These are phyloP conservation scores for Umbelopsis sp. DNA, from an alignment of 192 early-diverging fungal genomes.

Conservation along the genomic window DNA sequence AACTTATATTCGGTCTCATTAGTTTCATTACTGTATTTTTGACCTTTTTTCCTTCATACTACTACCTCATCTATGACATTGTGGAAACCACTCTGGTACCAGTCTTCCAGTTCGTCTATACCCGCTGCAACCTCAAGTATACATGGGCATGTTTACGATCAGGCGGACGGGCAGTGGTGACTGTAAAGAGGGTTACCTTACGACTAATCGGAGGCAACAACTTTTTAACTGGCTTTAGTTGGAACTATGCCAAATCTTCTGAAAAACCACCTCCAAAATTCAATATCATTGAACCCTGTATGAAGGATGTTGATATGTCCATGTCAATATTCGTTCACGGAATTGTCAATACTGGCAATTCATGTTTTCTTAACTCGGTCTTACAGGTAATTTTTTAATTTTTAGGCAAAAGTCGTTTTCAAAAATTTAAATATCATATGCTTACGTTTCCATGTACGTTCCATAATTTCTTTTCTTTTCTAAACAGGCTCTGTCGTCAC, in stretches of 20 bases:
- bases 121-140: conserved; percentile 13
- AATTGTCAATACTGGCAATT: conserved; percentile 88
- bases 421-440: neutral
- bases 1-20: conserved; percentile 19
- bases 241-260: conserved; percentile 1
- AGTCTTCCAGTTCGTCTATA: conserved; percentile 18
- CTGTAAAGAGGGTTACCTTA: conserved; percentile 2
- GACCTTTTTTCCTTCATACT: conserved; percentile 12
- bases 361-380: conserved; percentile 94
- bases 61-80: conserved; percentile 20
- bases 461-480: neutral
- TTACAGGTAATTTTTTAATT: conserved; percentile 64
- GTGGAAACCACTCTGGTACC: conserved; percentile 5
- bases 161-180: conserved; percentile 2
- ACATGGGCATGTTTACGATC: conserved; percentile 11
- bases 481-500: conserved; percentile 5
- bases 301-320: neutral
- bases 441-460: neutral
- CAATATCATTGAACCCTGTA: neutral
- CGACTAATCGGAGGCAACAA: conserved; percentile 19
- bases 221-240: conserved; percentile 18
- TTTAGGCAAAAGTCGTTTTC: neutral
- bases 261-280: neutral
- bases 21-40: conserved; percentile 17
- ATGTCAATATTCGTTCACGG: conserved; percentile 53